Percentiles rank a stretch among this genome's conserved stretches.
Evolutionary conservation across 2,329 filamentous ascomycete genomes (phyloP).

Genomic region (Aurifilum marmelostoma): DNA sequence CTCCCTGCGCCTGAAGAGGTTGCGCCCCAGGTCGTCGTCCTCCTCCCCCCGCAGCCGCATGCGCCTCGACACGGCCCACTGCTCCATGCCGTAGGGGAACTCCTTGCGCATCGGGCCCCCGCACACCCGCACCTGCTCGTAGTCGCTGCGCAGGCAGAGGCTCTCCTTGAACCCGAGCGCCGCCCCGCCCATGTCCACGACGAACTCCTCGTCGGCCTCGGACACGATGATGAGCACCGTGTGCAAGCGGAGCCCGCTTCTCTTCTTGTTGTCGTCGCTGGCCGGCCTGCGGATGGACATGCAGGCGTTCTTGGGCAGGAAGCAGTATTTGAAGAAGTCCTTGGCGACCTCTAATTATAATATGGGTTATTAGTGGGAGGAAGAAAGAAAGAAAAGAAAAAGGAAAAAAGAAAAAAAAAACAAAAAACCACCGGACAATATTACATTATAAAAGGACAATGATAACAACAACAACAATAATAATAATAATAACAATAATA

Average conservation of each 20-base stretch:
- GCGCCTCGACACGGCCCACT: not conserved
- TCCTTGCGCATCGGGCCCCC: not conserved
- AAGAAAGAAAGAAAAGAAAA: not conserved
- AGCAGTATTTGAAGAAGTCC: not conserved
- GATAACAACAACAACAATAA: too few relatives aligned
- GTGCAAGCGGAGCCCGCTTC: not conserved
- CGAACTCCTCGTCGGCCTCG: conserved; percentile 1
- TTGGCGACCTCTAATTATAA: not conserved
- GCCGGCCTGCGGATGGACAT: not conserved
- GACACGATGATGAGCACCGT: not conserved
- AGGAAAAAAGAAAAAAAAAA: too few relatives aligned
- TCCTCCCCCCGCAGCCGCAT: not conserved
- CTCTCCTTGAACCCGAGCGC: conserved; percentile 2
- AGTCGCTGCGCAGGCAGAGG: not conserved
- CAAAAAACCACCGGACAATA: too few relatives aligned
- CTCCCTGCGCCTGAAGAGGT: not conserved
- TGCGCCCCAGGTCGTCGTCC: not conserved
- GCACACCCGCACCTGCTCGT: not conserved
- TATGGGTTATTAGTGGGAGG: too few relatives aligned
- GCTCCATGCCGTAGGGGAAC: not conserved
- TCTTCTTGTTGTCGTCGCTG: not conserved
- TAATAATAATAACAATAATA: too few relatives aligned
- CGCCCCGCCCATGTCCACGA: not conserved
- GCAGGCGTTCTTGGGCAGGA: not conserved
- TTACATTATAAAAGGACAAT: too few relatives aligned